These are phyloP conservation scores for Eucommia ulmoides DNA, from an alignment of 257 asterid genomes.

Conservation along the genomic window DNA sequence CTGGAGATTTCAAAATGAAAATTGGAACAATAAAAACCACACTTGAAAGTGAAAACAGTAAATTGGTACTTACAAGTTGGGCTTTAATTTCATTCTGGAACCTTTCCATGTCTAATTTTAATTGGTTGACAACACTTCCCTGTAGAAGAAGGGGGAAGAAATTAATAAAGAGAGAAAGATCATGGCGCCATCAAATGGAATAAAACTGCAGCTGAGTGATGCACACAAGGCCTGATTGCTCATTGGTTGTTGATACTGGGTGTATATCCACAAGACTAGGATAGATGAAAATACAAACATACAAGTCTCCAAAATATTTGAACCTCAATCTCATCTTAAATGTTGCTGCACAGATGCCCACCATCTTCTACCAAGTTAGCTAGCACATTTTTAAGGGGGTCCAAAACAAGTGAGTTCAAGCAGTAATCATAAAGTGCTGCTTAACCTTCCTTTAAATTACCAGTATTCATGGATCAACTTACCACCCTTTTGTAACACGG, in stretches of 20 bases:
- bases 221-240: no score
- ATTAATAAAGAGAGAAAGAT: no score
- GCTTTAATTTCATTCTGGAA: constrained; percentile 71
- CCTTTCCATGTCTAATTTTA: constrained; percentile 63
- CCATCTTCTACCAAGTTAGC: not conserved
- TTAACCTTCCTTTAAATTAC: no score
- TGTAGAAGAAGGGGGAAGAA: no score
- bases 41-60: constrained; percentile 9
- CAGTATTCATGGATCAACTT: no score
- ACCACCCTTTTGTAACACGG: no score
- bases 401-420: not conserved
- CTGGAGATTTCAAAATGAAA: not conserved
- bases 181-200: constrained; percentile 11
- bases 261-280: no score
- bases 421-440: no score
- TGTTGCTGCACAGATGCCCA: not conserved
- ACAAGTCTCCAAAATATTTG: not conserved
- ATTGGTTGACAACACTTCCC: constrained; percentile 78
- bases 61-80: constrained; percentile 50
- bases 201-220: no score
- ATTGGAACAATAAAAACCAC: not conserved
- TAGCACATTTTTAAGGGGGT: not conserved
- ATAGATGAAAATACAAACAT: not conserved
- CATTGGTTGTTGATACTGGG: no score
- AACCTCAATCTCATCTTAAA: not conserved